Conservation (phyloP, 202 grass and related monocot genomes). For the Cymbopogon flexuosus region DNA sequence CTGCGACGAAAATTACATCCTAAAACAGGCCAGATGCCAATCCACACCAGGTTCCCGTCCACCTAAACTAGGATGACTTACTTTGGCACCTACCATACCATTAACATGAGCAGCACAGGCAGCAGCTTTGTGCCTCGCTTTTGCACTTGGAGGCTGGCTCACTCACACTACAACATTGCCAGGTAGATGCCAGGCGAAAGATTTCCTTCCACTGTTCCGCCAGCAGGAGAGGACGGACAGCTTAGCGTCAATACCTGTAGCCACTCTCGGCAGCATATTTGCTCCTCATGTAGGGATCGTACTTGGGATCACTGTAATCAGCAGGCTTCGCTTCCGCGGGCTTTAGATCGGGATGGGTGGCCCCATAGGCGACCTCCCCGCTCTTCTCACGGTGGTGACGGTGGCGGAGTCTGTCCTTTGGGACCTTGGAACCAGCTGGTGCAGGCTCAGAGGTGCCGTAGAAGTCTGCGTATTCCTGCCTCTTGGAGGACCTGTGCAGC, state of each 20-base stretch:
- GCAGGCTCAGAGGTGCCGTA: constrained; percentile 54
- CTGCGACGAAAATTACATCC: constrained; percentile 26
- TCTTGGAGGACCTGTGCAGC: constrained; percentile 70
- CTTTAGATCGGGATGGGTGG: constrained; percentile 44
- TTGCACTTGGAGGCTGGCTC: background rate
- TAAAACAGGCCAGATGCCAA: constrained; percentile 4
- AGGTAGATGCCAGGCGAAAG: background rate
- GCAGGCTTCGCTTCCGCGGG: constrained; percentile 33
- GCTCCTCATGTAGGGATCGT: constrained; percentile 72
- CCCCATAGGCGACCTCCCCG: constrained; percentile 43
- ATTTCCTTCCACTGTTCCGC: background rate
- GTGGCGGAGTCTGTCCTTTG: constrained; percentile 74
- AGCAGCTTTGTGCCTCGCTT: background rate
- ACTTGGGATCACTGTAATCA: constrained; percentile 63
- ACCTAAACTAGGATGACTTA: constrained; percentile 16
- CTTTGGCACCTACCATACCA: constrained; percentile 19
- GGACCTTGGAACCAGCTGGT: constrained; percentile 46
- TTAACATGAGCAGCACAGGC: constrained; percentile 11
- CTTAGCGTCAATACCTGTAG: constrained; percentile 62
- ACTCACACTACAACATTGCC: background rate
- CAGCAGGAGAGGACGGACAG: background rate
- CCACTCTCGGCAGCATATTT: constrained; percentile 61
- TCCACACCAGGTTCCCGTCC: background rate
- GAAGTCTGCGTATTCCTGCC: constrained; percentile 68
- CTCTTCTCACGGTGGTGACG: constrained; percentile 71